These are phyloP conservation scores for Pyrus pyrifolia DNA, from an alignment of 306 rosid genomes.

Conservation along the genomic window DNA sequence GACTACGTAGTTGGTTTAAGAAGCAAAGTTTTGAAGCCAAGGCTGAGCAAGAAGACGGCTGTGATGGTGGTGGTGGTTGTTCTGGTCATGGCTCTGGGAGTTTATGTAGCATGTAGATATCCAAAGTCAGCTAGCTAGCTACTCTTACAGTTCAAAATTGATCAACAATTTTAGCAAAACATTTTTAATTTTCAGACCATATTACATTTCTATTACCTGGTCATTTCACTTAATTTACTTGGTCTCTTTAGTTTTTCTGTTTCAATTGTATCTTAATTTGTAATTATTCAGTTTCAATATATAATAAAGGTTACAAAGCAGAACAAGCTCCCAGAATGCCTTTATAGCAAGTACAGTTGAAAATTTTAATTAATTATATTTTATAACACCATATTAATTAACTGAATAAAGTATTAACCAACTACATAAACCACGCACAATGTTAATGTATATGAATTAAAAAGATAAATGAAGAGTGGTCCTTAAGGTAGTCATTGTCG, in stretches of 20 bases:
- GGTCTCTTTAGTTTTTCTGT: neutral
- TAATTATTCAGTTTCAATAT: too few relatives aligned
- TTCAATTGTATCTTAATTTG: neutral
- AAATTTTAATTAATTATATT: neutral
- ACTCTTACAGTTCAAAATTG: too few relatives aligned
- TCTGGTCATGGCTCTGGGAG: slow-evolving; percentile 3
- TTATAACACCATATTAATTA: too few relatives aligned
- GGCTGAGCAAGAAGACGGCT: neutral
- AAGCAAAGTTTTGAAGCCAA: neutral
- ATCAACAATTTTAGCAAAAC: too few relatives aligned
- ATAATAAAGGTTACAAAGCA: neutral
- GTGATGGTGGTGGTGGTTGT: neutral
- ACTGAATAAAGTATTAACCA: too few relatives aligned
- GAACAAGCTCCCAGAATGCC: neutral
- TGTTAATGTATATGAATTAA: too few relatives aligned
- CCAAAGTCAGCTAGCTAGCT: neutral
- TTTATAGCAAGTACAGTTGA: neutral
- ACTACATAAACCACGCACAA: too few relatives aligned
- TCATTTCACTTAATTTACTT: too few relatives aligned
- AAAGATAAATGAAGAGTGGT: too few relatives aligned
- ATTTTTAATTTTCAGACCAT: neutral
- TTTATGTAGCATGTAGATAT: neutral
- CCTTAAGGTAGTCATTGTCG: too few relatives aligned
- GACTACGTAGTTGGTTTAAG: neutral
- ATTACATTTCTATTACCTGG: neutral